These are phyloP conservation scores for Tritrichomonas musculus DNA, from an alignment of 208 protist species.

Conservation along the genomic window DNA sequence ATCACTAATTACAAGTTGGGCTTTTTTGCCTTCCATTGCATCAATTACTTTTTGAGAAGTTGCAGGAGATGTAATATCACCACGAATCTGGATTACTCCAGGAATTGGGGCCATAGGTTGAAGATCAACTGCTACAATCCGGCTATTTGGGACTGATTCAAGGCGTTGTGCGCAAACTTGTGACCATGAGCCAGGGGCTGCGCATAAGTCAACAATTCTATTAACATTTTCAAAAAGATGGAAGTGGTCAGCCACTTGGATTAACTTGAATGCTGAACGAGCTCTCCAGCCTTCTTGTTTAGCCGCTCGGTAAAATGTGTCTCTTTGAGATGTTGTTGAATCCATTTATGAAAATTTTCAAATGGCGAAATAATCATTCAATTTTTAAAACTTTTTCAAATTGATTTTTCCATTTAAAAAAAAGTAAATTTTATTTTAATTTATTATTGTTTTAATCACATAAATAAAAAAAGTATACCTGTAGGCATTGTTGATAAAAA, in stretches of 20 bases:
- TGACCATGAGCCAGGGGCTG: slow-evolving; percentile 62
- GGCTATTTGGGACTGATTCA: not conserved
- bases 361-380: too few relatives aligned
- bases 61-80: slow-evolving; percentile 72
- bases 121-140: slow-evolving; percentile 74
- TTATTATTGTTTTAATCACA: too few relatives aligned
- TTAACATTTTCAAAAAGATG: slow-evolving; percentile 74
- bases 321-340: slow-evolving; percentile 46
- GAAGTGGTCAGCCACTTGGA: slow-evolving; percentile 96
- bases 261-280: slow-evolving; percentile 97
- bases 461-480: too few relatives aligned
- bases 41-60: slow-evolving; percentile 76
- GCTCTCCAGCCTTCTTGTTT: slow-evolving; percentile 94
- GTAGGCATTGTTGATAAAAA: too few relatives aligned
- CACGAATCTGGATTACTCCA: slow-evolving; percentile 67
- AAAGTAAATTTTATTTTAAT: too few relatives aligned
- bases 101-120: slow-evolving; percentile 88
- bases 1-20: slow-evolving; percentile 94
- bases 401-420: too few relatives aligned
- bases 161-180: slow-evolving; percentile 64
- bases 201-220: slow-evolving; percentile 90
- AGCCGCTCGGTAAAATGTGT: slow-evolving; percentile 98
- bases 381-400: too few relatives aligned
- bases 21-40: slow-evolving; percentile 71
- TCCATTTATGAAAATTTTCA: too few relatives aligned